Evolutionary conservation across 129 eudicot genomes (phyloP), one percentile per base, ranked within the genome.

Genomic region (Escallonia herrerae): DNA sequence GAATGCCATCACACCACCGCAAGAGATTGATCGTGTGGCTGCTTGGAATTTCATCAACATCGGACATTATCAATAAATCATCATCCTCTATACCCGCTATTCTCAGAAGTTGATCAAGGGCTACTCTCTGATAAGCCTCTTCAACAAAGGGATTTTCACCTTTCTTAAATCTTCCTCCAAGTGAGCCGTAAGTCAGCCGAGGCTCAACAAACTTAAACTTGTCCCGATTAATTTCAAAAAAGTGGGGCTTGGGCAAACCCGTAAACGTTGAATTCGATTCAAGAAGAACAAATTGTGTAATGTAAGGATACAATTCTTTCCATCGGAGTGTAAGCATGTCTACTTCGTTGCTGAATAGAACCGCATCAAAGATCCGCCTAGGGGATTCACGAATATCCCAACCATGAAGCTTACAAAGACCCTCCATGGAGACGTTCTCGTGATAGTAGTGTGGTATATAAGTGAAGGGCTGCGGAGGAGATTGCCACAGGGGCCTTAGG

Each of bases 231-330:
- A 68, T 53, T 12, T 80, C 84, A 58, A 84, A 87, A 65, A 71
- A 74, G 50, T 63, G 64, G 3, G 71, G 80, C 71, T 87, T 84
- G 6, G 88, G 84, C 50, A 87, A 58, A 40, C 84, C 74, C 0
- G 95, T 87, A 41, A 87, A 87, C 0, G 91, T 87, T 0, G 95
- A 87, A 37, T 87, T 87, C 6, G 91, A 81, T 66, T 87, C 95
- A 1, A 87, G 86, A 47, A 87, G 76, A 12, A 87, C 91, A 61
- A 87, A 87, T 52, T 76, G 91, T 60, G 95, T 76, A 10, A 87
- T 74, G 58, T 81, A 87, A 65, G 95, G 95, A 70, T 87, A 81
- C 40, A 87, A 46, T 45, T 87, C 95, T 39, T 87, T 84, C 95
- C 95, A 87, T 54, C 95, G 74, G 9, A 87, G 81, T 0, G 69